Evolutionary conservation across 768 basidiomycete species (phyloP).

Genomic region (Gymnopilus dilepis): DNA sequence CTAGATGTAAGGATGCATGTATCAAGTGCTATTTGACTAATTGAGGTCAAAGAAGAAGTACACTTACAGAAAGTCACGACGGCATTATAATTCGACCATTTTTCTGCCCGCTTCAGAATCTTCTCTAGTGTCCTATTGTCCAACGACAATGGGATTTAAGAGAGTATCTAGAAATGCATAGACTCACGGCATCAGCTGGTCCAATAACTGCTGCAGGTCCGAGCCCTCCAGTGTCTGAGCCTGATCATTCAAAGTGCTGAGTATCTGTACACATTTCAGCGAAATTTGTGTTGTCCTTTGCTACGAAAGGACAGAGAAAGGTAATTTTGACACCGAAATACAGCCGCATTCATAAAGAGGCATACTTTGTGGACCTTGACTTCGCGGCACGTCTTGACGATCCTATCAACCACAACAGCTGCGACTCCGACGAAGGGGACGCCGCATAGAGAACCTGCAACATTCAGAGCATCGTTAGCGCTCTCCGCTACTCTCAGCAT

Average conservation of each 20-base stretch:
- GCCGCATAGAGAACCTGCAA: slow-evolving; percentile 49
- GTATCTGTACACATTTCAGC: slow-evolving; percentile 44
- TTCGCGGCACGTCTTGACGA: slow-evolving; percentile 50
- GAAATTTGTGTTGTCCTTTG: slow-evolving; percentile 47
- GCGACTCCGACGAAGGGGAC: slow-evolving; percentile 52
- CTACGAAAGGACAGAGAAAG: slow-evolving; percentile 30
- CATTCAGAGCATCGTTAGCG: slow-evolving; percentile 39
- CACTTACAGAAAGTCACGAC: slow-evolving; percentile 45
- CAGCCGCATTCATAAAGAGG: neutral
- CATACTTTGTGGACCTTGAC: slow-evolving; percentile 55
- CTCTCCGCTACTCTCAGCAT: slow-evolving; percentile 29
- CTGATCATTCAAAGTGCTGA: slow-evolving; percentile 46
- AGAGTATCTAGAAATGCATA: neutral
- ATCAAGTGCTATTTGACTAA: no score
- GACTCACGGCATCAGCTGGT: slow-evolving; percentile 49
- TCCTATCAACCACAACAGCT: slow-evolving; percentile 48
- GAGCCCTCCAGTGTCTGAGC: slow-evolving; percentile 42
- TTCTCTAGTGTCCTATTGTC: slow-evolving; percentile 44
- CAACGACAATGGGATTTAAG: neutral
- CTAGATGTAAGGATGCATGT: slow-evolving; percentile 36
- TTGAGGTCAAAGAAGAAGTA: neutral
- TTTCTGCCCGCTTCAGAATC: slow-evolving; percentile 43
- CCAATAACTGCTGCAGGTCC: slow-evolving; percentile 43
- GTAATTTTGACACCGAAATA: neutral
- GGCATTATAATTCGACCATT: slow-evolving; percentile 44